Evolutionary conservation across 2,329 filamentous ascomycete genomes (phyloP).

Genomic region (Lachnellula cervina): DNA sequence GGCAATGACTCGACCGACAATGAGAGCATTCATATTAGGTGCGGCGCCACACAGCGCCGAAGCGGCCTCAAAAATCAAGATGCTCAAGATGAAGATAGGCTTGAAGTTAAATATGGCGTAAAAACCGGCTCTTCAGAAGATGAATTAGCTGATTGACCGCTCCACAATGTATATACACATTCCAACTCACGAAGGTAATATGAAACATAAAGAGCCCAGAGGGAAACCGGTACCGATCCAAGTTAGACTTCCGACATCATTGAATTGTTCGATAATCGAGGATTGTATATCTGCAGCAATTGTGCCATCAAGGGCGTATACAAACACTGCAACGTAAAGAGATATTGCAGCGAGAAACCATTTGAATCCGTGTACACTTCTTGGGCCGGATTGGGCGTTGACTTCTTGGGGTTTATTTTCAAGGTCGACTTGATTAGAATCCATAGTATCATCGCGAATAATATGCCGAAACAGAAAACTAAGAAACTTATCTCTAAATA

Average conservation of each 20-base stretch:
- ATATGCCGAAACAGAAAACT: no score
- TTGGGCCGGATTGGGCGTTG: not conserved
- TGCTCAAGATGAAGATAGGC: slow-evolving; percentile 17
- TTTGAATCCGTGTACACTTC: not conserved
- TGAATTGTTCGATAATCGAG: slow-evolving; percentile 25
- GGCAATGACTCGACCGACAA: slow-evolving; percentile 40
- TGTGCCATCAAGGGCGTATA: slow-evolving; percentile 4
- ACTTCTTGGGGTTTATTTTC: no score
- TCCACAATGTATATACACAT: not conserved
- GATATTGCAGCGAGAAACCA: slow-evolving; percentile 4
- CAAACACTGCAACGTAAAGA: slow-evolving; percentile 3
- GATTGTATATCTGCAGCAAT: slow-evolving; percentile 25
- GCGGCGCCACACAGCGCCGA: slow-evolving; percentile 29
- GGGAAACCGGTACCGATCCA: slow-evolving; percentile 33
- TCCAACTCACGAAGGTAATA: slow-evolving; percentile 28
- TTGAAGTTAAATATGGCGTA: slow-evolving; percentile 25
- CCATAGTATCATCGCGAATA: no score
- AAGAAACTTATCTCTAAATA: no score
- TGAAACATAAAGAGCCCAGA: slow-evolving; percentile 17
- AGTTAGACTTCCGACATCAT: slow-evolving; percentile 25
- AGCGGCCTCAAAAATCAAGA: slow-evolving; percentile 23
- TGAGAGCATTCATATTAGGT: slow-evolving; percentile 36
- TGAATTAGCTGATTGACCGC: not conserved
- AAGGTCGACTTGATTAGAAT: no score
- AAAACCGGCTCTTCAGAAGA: not conserved